Conservation (phyloP, 768 basidiomycete genomes). For the Ephemerocybe angulata region DNA sequence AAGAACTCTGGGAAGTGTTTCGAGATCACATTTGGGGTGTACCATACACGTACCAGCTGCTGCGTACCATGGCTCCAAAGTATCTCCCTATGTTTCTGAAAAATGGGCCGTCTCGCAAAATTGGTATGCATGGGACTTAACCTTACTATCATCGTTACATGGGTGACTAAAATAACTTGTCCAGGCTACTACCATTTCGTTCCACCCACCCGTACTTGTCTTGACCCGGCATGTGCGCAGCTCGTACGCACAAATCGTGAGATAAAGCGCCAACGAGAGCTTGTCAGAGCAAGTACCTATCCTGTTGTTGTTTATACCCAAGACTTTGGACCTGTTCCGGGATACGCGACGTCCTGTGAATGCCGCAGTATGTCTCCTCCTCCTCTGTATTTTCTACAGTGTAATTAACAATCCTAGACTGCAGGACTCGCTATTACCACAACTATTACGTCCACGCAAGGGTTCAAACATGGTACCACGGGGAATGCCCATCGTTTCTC, state of each 20-base stretch:
- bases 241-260: background rate
- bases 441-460: slow-evolving; percentile 12
- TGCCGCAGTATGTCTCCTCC: background rate
- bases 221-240: background rate
- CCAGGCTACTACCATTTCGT: background rate
- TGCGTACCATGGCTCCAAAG: too few relatives aligned
- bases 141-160: too few relatives aligned
- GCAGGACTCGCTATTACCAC: slow-evolving; percentile 13
- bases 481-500: background rate
- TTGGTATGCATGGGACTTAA: too few relatives aligned
- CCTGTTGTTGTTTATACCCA: background rate
- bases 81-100: too few relatives aligned
- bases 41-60: too few relatives aligned
- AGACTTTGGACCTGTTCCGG: background rate
- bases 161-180: too few relatives aligned
- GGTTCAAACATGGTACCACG: slow-evolving; percentile 4
- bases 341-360: background rate
- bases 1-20: too few relatives aligned
- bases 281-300: background rate
- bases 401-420: slow-evolving; percentile 4
- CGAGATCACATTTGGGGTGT: too few relatives aligned
- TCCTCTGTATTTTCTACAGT: background rate
- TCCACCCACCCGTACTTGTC: background rate
- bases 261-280: background rate
- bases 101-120: too few relatives aligned